phyloP scores from a whole-genome alignment of 805 yeast species.

The Grigorovia jiainica region DNA sequence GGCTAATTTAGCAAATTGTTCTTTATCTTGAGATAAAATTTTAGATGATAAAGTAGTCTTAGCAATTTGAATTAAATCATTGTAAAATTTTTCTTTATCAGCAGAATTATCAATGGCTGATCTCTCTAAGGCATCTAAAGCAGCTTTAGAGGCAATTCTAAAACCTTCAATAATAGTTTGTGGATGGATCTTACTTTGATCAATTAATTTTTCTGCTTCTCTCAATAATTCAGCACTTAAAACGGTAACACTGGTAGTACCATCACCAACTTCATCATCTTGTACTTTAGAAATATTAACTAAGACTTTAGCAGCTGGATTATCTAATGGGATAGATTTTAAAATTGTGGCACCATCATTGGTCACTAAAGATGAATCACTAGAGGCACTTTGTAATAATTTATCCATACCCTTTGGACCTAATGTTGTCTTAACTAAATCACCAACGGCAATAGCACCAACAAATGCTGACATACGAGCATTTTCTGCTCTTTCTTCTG shows the following conservation, averaged over 20 bases:
- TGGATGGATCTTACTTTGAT: slow-evolving; percentile 82
- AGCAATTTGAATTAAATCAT: slow-evolving; percentile 79
- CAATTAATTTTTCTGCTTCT: slow-evolving; percentile 89
- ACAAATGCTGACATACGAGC: slow-evolving; percentile 96
- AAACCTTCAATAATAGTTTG: slow-evolving; percentile 96
- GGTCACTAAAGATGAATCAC: slow-evolving; percentile 73
- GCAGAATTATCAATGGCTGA: slow-evolving; percentile 66
- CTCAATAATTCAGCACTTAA: slow-evolving; percentile 82
- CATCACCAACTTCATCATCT: slow-evolving; percentile 98
- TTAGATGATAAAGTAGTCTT: slow-evolving; percentile 90
- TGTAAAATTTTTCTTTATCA: slow-evolving; percentile 50
- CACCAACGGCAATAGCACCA: slow-evolving; percentile 99
- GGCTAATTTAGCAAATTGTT: slow-evolving; percentile 77
- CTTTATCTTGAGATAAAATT: slow-evolving; percentile 90
- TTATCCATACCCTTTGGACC: slow-evolving; percentile 99
- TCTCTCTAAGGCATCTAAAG: slow-evolving; percentile 66
- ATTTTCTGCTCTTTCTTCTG: slow-evolving; percentile 95
- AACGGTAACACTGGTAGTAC: slow-evolving; percentile 94
- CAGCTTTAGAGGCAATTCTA: slow-evolving; percentile 81
- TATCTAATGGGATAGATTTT: slow-evolving; percentile 87
- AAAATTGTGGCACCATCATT: slow-evolving; percentile 98
- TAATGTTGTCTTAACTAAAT: slow-evolving; percentile 82
- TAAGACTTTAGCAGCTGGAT: slow-evolving; percentile 93
- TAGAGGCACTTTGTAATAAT: slow-evolving; percentile 74
- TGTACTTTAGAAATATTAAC: slow-evolving; percentile 94